phyloP scores from a whole-genome alignment of 108 stramenopile genomes.

The Poteriospumella lacustris region DNA sequence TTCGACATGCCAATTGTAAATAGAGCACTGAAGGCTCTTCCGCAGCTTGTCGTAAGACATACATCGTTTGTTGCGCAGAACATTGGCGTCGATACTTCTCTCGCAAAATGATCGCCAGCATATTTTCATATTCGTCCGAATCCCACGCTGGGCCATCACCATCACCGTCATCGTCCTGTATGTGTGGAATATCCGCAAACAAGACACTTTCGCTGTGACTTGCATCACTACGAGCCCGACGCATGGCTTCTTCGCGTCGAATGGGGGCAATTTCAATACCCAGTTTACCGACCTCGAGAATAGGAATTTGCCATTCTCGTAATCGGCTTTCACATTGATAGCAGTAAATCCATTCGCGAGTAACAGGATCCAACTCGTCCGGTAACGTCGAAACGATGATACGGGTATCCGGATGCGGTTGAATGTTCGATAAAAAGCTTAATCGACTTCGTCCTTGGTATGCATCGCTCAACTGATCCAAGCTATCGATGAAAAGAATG shows the following conservation, averaged over 20 bases:
- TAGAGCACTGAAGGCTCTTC: conserved; percentile 1
- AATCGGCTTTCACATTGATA: neutral
- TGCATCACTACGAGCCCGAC: neutral
- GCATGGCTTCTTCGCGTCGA: neutral
- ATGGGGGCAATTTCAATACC: neutral
- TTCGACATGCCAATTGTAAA: neutral
- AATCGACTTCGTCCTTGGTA: neutral
- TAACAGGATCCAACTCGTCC: neutral
- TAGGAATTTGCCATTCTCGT: neutral
- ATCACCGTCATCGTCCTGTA: no score
- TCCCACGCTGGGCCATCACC: no score
- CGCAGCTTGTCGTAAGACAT: neutral
- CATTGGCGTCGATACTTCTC: neutral
- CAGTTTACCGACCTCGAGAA: neutral
- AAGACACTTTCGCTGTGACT: no score
- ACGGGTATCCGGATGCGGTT: neutral
- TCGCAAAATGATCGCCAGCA: neutral
- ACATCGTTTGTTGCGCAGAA: neutral
- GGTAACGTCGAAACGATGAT: conserved; percentile 10
- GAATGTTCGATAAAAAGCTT: neutral
- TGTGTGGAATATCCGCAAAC: no score
- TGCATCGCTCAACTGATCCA: conserved; percentile 20
- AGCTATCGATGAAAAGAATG: conserved; percentile 18
- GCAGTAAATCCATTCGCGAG: neutral
- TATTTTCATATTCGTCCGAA: no score